Base-by-base conservation (phyloP, 1,284 basidiomycete species). In the Phylloporus sp. region DNA sequence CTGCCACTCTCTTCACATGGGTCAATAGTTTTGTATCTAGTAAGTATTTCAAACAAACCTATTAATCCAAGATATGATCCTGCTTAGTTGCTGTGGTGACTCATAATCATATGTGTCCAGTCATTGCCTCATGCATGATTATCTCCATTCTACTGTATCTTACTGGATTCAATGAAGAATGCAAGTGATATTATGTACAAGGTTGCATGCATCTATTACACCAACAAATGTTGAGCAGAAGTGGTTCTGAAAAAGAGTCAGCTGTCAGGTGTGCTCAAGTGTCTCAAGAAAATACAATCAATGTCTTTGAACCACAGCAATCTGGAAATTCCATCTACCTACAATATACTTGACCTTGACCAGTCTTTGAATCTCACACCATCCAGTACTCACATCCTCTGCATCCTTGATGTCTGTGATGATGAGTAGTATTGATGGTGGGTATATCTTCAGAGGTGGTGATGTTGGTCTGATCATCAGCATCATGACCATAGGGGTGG, bases 341-440 rank as follows among this genome's bases (percentile, higher is more conserved):
- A 88, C 82, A 66, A 93, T 82, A 74, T 91, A 92, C 81, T 93
- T 93, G 73, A 94, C 80, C 80, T 96, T 93, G 52, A 94, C 78
- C 71, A 97, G 77, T 68, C 95, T 83, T 73, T 87, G 87, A 70
- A 97, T 91, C 83, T 96, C 95, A 70, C 94, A 83, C 94, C 95
- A 96, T 29, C 89, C 90, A 62, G 83, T 72, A 37, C 80, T 81
- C 73, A 81, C 80, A 69, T 83, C 84, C 77, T 85, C 86, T 62
- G 81, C 84, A 66, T 88, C 88, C 73, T 80, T 76, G 71, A 85
- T 73, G 70, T 89, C 89, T 63, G 82, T 83, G 23, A 93, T 88
- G 66, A 97, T 83, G 70, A 99, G 78, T 64, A 97, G 80, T 55
- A 87, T 89, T 63, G 89, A 89, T 71, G 91, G 72, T 60, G 86